A percentile compares a stretch with the other conserved stretches of the same genome.
These are phyloP conservation scores for Mrakiaceae sp. DNA, from an alignment of 1,284 basidiomycete genomes.

Conservation along the genomic window DNA sequence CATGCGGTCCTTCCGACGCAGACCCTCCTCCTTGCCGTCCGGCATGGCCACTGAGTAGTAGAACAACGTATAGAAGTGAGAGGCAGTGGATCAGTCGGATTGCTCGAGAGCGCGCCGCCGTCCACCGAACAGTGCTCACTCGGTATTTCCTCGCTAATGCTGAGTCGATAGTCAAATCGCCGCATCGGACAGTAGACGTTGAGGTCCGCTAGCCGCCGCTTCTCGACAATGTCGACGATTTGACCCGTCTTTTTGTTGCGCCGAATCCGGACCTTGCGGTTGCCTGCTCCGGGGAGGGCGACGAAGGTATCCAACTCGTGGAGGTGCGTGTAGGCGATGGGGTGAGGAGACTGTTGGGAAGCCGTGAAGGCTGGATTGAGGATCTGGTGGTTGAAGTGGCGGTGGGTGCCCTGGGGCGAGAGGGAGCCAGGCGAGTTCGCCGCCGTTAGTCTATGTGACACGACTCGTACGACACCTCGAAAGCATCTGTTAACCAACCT, in stretches of 20 bases:
- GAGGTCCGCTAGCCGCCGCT: slow-evolving; percentile 73
- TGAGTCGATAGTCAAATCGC: slow-evolving; percentile 80
- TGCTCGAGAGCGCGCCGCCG: background rate
- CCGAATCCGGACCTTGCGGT: slow-evolving; percentile 57
- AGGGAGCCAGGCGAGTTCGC: background rate
- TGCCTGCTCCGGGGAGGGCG: slow-evolving; percentile 27
- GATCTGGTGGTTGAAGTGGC: slow-evolving; percentile 63
- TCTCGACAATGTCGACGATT: slow-evolving; percentile 55
- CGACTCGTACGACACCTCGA: background rate
- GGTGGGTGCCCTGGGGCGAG: slow-evolving; percentile 58
- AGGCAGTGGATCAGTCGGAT: background rate
- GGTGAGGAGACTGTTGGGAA: slow-evolving; percentile 33
- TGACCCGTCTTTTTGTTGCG: slow-evolving; percentile 60
- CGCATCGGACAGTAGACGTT: slow-evolving; percentile 77
- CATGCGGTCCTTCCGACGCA: slow-evolving; percentile 76
- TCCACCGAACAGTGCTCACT: slow-evolving; percentile 27
- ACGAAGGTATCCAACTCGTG: slow-evolving; percentile 69
- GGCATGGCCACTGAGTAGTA: too few relatives aligned
- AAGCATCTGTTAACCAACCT: background rate
- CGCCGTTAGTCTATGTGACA: background rate
- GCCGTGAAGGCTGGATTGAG: slow-evolving; percentile 61
- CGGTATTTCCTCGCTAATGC: slow-evolving; percentile 66
- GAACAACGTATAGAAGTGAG: too few relatives aligned
- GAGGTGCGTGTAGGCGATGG: slow-evolving; percentile 65
- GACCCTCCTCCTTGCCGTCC: too few relatives aligned